A percentile compares a stretch with the other conserved stretches of the same genome.
phyloP scores from a whole-genome alignment of 1,284 basidiomycete genomes.

The Anthracocystis panici-leucophaei region DNA sequence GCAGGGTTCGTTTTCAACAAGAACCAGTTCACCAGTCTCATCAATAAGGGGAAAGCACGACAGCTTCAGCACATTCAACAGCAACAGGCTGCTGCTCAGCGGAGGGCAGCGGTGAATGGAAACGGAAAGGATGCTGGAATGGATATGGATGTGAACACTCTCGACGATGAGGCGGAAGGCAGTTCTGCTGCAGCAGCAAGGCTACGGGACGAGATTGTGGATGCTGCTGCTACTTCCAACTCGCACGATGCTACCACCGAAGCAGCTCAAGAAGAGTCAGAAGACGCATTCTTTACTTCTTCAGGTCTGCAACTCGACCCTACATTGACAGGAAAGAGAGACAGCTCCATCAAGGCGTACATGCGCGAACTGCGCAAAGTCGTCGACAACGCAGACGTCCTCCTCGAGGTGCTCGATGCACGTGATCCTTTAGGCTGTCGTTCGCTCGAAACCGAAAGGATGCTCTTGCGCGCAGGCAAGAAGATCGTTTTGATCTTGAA shows the following conservation, averaged over 20 bases:
- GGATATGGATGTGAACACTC: slow-evolving; percentile 5
- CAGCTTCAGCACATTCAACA: slow-evolving; percentile 37
- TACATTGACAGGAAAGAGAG: slow-evolving; percentile 49
- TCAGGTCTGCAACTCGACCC: slow-evolving; percentile 25
- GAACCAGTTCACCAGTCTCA: slow-evolving; percentile 38
- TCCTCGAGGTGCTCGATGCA: slow-evolving; percentile 72
- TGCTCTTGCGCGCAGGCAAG: slow-evolving; percentile 60
- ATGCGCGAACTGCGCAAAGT: slow-evolving; percentile 81
- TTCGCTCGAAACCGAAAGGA: slow-evolving; percentile 57
- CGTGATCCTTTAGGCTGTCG: slow-evolving; percentile 73
- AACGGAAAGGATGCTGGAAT: background rate
- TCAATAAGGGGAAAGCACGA: slow-evolving; percentile 45
- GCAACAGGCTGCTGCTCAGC: slow-evolving; percentile 22
- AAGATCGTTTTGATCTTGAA: slow-evolving; percentile 60
- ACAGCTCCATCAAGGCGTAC: slow-evolving; percentile 70
- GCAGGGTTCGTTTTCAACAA: slow-evolving; percentile 47
- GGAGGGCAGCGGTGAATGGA: background rate
- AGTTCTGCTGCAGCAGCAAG: slow-evolving; percentile 17
- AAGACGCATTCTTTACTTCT: background rate
- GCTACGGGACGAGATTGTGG: slow-evolving; percentile 28
- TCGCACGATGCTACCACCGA: slow-evolving; percentile 1
- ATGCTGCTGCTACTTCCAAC: slow-evolving; percentile 31
- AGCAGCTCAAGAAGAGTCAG: background rate
- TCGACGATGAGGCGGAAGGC: slow-evolving; percentile 11
- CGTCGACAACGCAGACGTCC: slow-evolving; percentile 90